Percentiles rank a stretch among this genome's conserved stretches.
These are phyloP conservation scores for Diaporthe nobilis DNA, from an alignment of 2,329 filamentous ascomycete species.

Conservation along the genomic window DNA sequence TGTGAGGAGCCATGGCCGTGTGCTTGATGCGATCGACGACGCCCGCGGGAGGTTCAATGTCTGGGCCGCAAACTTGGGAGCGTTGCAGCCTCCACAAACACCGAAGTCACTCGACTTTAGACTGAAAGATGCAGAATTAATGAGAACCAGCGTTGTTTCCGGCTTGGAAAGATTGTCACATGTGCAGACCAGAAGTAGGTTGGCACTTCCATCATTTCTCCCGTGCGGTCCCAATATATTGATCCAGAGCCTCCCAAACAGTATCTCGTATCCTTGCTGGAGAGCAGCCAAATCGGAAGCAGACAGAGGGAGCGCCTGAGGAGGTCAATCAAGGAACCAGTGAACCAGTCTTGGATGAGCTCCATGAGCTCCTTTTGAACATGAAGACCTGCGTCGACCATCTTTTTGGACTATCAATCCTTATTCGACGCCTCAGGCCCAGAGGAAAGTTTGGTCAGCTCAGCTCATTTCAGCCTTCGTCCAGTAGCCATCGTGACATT, in stretches of 20 bases:
- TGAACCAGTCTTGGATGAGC: not conserved
- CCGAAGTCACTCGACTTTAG: not conserved
- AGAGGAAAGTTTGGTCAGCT: not conserved
- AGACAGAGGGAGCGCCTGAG: not conserved
- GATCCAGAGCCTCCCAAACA: not conserved
- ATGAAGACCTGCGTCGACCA: not conserved
- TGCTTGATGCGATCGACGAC: not conserved
- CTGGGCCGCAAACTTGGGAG: not conserved
- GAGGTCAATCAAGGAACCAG: not conserved
- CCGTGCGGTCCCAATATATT: not conserved
- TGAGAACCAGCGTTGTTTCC: not conserved
- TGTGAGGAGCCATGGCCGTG: not conserved
- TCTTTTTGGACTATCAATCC: not conserved
- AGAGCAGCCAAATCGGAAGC: not conserved
- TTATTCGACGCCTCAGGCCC: not conserved
- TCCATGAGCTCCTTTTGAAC: not conserved
- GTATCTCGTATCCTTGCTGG: not conserved
- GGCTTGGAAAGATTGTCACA: not conserved
- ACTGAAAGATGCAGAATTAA: not conserved
- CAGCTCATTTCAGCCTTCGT: not conserved
- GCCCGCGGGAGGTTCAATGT: conserved; percentile 1
- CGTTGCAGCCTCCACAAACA: not conserved
- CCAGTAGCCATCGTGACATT: not conserved
- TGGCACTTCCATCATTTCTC: not conserved
- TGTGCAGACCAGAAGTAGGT: not conserved